Evolutionary conservation across 2,329 filamentous ascomycete genomes (phyloP).

Genomic region (Alternaria sp.): DNA sequence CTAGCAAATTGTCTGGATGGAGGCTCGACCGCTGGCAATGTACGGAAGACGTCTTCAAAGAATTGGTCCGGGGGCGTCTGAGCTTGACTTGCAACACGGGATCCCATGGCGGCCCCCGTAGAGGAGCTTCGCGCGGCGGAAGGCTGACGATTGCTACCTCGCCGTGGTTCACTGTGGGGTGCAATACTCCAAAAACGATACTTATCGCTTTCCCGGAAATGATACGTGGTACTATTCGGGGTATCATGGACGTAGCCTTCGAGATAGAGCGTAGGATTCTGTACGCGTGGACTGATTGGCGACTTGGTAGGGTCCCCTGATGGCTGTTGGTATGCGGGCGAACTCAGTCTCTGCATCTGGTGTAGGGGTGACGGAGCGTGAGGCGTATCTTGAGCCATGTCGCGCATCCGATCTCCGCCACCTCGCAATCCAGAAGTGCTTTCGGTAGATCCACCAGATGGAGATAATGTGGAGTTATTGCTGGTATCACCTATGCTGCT

Average conservation of each 20-base stretch:
- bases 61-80: slow-evolving; percentile 1
- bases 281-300: not conserved
- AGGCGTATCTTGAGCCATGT: slow-evolving; percentile 11
- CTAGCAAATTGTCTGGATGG: not conserved
- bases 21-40: slow-evolving; percentile 1
- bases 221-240: not conserved
- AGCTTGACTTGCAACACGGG: slow-evolving; percentile 4
- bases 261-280: not conserved
- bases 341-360: slow-evolving; percentile 22
- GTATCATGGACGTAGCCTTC: slow-evolving; percentile 14
- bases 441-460: slow-evolving; percentile 10
- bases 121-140: slow-evolving; percentile 28
- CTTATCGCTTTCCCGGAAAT: slow-evolving; percentile 6
- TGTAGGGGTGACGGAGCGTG: slow-evolving; percentile 24
- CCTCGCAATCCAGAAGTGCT: slow-evolving; percentile 23
- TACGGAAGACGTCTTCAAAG: slow-evolving; percentile 24
- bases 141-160: slow-evolving; percentile 8
- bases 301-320: slow-evolving; percentile 3
- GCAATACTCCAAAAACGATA: not conserved
- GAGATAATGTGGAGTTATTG: not conserved
- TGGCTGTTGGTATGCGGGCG: slow-evolving; percentile 7
- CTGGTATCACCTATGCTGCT: slow-evolving; percentile 11
- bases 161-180: slow-evolving; percentile 32
- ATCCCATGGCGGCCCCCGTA: slow-evolving; percentile 26
- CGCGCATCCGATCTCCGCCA: slow-evolving; percentile 11